Percentiles rank a stretch among this genome's conserved stretches.
Evolutionary conservation across 2,329 filamentous ascomycete species (phyloP).

Genomic region (Myotisia sp.): DNA sequence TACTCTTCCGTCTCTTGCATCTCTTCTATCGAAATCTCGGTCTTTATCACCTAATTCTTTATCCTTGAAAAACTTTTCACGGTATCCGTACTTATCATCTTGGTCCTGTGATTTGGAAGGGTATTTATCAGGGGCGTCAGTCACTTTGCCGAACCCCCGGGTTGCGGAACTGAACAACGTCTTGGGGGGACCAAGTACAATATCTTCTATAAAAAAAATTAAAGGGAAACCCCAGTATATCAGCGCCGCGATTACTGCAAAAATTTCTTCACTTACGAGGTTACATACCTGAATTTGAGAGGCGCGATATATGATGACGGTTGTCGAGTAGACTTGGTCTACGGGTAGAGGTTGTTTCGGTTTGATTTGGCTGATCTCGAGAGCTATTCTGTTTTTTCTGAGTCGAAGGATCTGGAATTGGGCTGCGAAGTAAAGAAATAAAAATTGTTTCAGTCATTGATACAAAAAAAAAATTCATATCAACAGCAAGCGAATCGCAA

Average conservation of each 20-base stretch:
- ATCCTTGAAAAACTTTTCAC: conserved; percentile 33
- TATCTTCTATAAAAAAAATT: conserved; percentile 48
- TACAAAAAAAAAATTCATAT: neutral
- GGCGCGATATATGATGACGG: conserved; percentile 34
- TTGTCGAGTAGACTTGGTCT: conserved; percentile 30
- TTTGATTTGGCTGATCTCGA: conserved; percentile 22
- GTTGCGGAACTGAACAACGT: conserved; percentile 69
- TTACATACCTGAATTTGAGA: conserved; percentile 33
- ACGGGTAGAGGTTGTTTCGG: conserved; percentile 21
- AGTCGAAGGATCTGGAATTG: conserved; percentile 28
- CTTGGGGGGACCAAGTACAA: conserved; percentile 72
- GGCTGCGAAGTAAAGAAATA: conserved; percentile 19
- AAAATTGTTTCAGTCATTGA: conserved; percentile 15
- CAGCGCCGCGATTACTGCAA: too few relatives aligned
- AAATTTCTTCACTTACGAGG: conserved; percentile 11
- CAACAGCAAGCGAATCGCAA: neutral
- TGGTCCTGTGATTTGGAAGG: conserved; percentile 38
- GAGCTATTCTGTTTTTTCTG: conserved; percentile 26
- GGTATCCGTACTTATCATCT: conserved; percentile 46
- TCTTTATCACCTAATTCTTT: conserved; percentile 13
- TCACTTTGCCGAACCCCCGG: conserved; percentile 35
- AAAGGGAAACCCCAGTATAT: neutral
- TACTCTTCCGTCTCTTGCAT: conserved; percentile 21
- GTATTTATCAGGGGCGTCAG: conserved; percentile 31
- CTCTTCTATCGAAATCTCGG: conserved; percentile 24